These are phyloP conservation scores for Alternaria triticina DNA, from an alignment of 2,329 filamentous ascomycete species.

Conservation along the genomic window DNA sequence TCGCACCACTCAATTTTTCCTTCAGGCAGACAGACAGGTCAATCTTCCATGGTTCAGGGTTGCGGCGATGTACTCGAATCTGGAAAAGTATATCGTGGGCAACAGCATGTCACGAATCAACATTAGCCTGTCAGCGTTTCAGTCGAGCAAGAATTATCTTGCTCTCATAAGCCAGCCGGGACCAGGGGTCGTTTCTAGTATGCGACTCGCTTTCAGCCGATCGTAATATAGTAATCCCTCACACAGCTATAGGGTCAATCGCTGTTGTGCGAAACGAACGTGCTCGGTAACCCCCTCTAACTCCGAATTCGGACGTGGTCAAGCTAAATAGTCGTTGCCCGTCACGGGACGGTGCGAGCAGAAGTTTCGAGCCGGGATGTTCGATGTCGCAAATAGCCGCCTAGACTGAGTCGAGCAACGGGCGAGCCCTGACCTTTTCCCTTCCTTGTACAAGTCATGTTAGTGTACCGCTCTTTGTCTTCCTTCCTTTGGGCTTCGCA, in stretches of 20 bases:
- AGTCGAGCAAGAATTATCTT: neutral
- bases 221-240: neutral
- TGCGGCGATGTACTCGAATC: neutral
- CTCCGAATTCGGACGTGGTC: neutral
- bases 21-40: neutral
- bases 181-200: neutral
- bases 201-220: slow-evolving; percentile 2
- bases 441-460: neutral
- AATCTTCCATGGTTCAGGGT: neutral
- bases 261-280: neutral
- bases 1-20: neutral
- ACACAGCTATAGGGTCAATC: neutral
- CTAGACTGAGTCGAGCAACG: slow-evolving; percentile 1
- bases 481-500: neutral
- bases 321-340: slow-evolving; percentile 3
- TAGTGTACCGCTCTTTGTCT: slow-evolving; percentile 2
- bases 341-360: slow-evolving; percentile 10
- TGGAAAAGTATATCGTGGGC: neutral
- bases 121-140: neutral
- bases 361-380: slow-evolving; percentile 2
- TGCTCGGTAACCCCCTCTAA: neutral
- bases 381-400: neutral
- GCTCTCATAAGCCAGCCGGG: neutral
- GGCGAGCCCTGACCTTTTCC: slow-evolving; percentile 5
- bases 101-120: neutral